Conservation (phyloP, 1,139 yeast species). For the Debaryomycetaceae sp. region DNA sequence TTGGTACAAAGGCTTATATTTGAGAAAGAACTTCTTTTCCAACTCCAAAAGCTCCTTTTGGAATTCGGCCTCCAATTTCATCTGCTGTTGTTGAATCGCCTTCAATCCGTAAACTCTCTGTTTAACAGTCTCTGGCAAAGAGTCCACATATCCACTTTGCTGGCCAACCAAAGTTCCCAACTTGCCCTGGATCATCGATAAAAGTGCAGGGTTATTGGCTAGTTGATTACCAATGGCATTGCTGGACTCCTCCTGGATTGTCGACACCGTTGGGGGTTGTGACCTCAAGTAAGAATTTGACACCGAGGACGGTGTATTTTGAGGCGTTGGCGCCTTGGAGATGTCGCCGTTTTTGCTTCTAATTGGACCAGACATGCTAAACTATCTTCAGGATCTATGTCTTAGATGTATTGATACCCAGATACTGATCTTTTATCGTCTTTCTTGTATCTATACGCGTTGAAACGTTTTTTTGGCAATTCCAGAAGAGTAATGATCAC, state of each 20-base stretch:
- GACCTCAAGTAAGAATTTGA: slow-evolving; percentile 70
- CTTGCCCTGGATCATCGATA: slow-evolving; percentile 88
- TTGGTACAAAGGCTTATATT: slow-evolving; percentile 74
- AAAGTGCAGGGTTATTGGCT: slow-evolving; percentile 70
- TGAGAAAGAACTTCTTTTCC: slow-evolving; percentile 73
- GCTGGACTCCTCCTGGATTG: slow-evolving; percentile 60
- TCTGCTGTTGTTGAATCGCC: slow-evolving; percentile 77
- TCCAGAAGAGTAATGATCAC: neutral
- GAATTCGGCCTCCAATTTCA: slow-evolving; percentile 83
- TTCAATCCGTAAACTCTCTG: slow-evolving; percentile 80
- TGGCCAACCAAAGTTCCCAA: slow-evolving; percentile 81
- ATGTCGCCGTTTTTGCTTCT: slow-evolving; percentile 69
- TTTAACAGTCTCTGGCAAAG: slow-evolving; percentile 72
- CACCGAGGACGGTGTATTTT: slow-evolving; percentile 93
- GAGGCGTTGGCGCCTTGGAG: slow-evolving; percentile 97
- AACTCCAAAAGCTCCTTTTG: slow-evolving; percentile 84
- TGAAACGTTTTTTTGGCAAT: no score
- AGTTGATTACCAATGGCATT: slow-evolving; percentile 42
- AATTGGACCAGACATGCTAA: slow-evolving; percentile 62
- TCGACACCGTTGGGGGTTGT: slow-evolving; percentile 69
- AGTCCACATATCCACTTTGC: slow-evolving; percentile 80
- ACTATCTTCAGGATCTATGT: neutral
- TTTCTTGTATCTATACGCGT: neutral
- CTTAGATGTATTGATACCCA: neutral
- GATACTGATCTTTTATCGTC: neutral